phyloP scores from a whole-genome alignment of 2,329 filamentous ascomycete species.

The Phialophora chinensis region DNA sequence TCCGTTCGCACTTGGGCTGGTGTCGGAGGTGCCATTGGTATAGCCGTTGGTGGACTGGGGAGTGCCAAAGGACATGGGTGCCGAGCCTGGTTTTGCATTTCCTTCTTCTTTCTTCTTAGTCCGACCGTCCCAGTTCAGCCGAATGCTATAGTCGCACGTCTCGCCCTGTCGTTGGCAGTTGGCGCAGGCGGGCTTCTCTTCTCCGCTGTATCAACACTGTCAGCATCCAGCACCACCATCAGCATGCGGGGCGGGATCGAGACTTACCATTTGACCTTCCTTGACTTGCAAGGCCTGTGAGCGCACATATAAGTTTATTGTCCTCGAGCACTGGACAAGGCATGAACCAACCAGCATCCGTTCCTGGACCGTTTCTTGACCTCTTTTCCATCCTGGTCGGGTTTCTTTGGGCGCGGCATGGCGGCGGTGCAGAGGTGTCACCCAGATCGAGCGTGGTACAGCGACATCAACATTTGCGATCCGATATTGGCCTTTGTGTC shows the following conservation, averaged over 20 bases:
- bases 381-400: slow-evolving; percentile 57
- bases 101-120: slow-evolving; percentile 61
- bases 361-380: slow-evolving; percentile 71
- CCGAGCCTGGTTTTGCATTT: slow-evolving; percentile 41
- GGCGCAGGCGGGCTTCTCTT: slow-evolving; percentile 73
- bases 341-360: slow-evolving; percentile 64
- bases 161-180: slow-evolving; percentile 77
- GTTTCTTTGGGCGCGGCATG: slow-evolving; percentile 71
- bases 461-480: slow-evolving; percentile 26
- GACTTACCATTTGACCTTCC: slow-evolving; percentile 75
- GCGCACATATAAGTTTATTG: slow-evolving; percentile 25
- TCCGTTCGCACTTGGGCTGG: slow-evolving; percentile 20
- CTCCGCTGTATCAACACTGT: slow-evolving; percentile 58
- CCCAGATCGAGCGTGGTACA: slow-evolving; percentile 19
- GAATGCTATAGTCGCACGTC: slow-evolving; percentile 79
- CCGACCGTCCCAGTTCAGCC: slow-evolving; percentile 80
- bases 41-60: slow-evolving; percentile 28
- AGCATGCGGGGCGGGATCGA: neutral
- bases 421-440: slow-evolving; percentile 23
- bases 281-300: slow-evolving; percentile 75
- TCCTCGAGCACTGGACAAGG: neutral
- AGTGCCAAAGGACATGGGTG: slow-evolving; percentile 44
- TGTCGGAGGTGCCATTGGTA: slow-evolving; percentile 23
- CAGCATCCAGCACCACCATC: slow-evolving; percentile 6
- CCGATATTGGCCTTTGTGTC: slow-evolving; percentile 3